Conservation (phyloP, 2,329 filamentous ascomycete species). For the Cladosporium sp. region DNA sequence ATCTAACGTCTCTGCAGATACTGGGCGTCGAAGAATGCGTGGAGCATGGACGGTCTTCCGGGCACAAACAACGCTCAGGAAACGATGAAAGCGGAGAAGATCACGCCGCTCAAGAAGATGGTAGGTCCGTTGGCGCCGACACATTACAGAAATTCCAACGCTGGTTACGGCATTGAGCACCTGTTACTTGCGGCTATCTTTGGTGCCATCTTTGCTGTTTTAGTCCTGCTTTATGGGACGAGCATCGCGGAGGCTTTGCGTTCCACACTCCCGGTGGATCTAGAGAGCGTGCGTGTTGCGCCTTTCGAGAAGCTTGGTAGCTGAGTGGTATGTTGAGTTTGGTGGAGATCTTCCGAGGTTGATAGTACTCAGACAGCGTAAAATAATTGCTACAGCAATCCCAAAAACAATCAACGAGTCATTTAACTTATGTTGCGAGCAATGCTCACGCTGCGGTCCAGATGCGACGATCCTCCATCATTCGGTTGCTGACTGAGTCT, state of each 20-base stretch:
- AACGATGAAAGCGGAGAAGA: conserved; percentile 30
- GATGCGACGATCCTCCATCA: too few species aligned
- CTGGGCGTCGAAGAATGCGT: conserved; percentile 40
- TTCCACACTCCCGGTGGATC: too few species aligned
- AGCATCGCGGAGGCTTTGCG: background rate
- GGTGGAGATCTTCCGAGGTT: too few species aligned
- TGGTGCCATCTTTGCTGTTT: background rate
- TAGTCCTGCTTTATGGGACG: conserved; percentile 5
- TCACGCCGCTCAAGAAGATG: conserved; percentile 41
- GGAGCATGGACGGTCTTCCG: conserved; percentile 40
- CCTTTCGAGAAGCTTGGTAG: too few species aligned
- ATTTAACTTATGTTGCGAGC: too few species aligned
- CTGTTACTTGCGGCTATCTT: background rate
- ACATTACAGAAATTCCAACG: background rate
- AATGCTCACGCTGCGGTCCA: too few species aligned
- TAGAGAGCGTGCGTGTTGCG: too few species aligned
- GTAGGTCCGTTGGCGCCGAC: conserved; percentile 25
- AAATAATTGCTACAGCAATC: too few species aligned
- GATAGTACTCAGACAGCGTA: too few species aligned
- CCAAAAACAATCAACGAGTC: too few species aligned
- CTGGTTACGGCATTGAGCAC: background rate
- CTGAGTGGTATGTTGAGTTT: too few species aligned
- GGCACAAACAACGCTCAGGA: conserved; percentile 36
- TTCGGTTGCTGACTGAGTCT: too few species aligned
- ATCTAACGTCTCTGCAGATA: conserved; percentile 26